A percentile compares a stretch with the other conserved stretches of the same genome.
phyloP scores from a whole-genome alignment of 1,284 basidiomycete genomes.

The Meripilus lineatus region DNA sequence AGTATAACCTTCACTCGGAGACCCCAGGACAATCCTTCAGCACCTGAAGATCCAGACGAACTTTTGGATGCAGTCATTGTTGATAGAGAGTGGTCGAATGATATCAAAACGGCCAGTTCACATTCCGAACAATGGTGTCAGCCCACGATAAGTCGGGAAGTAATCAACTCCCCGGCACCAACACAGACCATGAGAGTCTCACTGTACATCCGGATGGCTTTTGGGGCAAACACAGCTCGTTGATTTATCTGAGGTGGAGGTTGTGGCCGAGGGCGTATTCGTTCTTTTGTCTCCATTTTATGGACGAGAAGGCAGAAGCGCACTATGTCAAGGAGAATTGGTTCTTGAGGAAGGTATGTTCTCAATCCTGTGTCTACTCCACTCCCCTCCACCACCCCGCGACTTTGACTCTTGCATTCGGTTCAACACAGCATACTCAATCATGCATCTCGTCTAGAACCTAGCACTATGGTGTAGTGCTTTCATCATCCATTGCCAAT shows the following conservation, averaged over 20 bases:
- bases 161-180: constrained; percentile 14
- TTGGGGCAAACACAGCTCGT: constrained; percentile 4
- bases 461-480: constrained; percentile 60
- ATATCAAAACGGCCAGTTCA: constrained; percentile 10
- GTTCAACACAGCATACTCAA: constrained; percentile 7
- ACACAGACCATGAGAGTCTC: constrained; percentile 14
- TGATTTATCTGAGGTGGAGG: constrained; percentile 27
- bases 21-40: too few species aligned
- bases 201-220: constrained; percentile 8
- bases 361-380: constrained; percentile 30
- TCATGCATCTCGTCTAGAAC: constrained; percentile 26
- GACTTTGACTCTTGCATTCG: constrained; percentile 48
- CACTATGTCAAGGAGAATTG: constrained; percentile 52
- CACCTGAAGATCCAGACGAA: constrained; percentile 7
- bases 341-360: constrained; percentile 43
- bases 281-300: constrained; percentile 55
- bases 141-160: constrained; percentile 10
- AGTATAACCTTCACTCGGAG: constrained; percentile 5
- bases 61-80: constrained; percentile 12
- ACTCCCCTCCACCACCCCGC: constrained; percentile 79
- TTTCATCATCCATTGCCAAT: constrained; percentile 65
- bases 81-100: constrained; percentile 10
- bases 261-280: constrained; percentile 35
- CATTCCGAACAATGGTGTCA: constrained; percentile 10
- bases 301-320: constrained; percentile 53